A percentile compares a stretch with the other conserved stretches of the same genome.
Conservation (phyloP, 805 yeast genomes). For the Suhomyces prunicola region DNA sequence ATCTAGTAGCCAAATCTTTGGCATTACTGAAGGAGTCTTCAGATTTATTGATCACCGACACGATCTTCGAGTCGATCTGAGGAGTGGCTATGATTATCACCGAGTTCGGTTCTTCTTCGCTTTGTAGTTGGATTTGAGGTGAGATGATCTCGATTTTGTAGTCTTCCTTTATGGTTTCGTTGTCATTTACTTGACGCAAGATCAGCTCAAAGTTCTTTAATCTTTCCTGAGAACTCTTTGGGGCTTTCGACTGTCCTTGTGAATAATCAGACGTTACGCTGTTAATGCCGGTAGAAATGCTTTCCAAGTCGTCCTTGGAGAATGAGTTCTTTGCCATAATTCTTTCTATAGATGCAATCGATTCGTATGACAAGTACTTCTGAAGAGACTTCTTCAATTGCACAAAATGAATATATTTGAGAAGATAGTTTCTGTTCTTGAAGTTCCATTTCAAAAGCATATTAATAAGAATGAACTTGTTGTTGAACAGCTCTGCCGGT, state of each 20-base stretch:
- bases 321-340: constrained; percentile 19
- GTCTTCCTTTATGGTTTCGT: constrained; percentile 36
- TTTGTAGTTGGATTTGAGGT: constrained; percentile 44
- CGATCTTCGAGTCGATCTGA: constrained; percentile 60
- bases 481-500: constrained; percentile 24
- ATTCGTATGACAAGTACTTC: constrained; percentile 34
- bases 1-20: constrained; percentile 55
- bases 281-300: not conserved
- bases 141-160: constrained; percentile 37
- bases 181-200: constrained; percentile 16
- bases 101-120: constrained; percentile 43
- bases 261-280: not conserved
- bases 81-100: constrained; percentile 75
- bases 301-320: not conserved
- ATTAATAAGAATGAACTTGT: constrained; percentile 35
- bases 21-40: constrained; percentile 30
- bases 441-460: constrained; percentile 44
- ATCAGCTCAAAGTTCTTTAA: constrained; percentile 33
- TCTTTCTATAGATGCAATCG: constrained; percentile 32
- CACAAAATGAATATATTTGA: constrained; percentile 38
- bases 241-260: not conserved
- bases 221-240: constrained; percentile 5
- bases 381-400: constrained; percentile 23
- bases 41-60: constrained; percentile 54
- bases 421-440: constrained; percentile 28